Base-by-base conservation (phyloP, 768 basidiomycete genomes). In the Cystoderma amianthinum region DNA sequence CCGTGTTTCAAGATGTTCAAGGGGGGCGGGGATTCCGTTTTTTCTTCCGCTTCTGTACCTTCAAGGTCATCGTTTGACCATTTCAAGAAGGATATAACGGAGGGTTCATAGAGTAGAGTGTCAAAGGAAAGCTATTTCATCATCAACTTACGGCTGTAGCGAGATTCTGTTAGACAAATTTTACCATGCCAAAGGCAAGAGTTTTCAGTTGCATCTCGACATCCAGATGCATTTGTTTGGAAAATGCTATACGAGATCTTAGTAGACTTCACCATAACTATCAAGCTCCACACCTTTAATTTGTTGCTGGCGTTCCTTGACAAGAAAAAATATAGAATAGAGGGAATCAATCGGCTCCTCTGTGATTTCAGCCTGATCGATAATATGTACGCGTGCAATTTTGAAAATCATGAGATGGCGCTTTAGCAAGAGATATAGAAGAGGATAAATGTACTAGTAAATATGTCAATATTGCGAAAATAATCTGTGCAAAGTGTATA, bases 371-470 rank as follows among this genome's bases (percentile, higher is more conserved):
- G 18, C 24, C 30, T 17, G 32, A 13, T 19, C 44, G 5, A 32
- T 22, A 7, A 44, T 33, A 39, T 44, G 30, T 10, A 39, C 30
- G 15, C 38, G 36, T 38, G n/a, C 20, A 2, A 41, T 5, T 13
- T 21, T 46, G 18, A 54, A 41, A 12, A 55, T 41, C 4, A 39
- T 40, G 3, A 55, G 44, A 18, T 53, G 50, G 12, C 52, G 47
- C 7, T 39, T 22, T 19, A 57, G 37, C 3, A 53, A 15, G 2
- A 57, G 47, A 28, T 44, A 52, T 1, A 57, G 36, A 12, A 57
- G 22, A 2, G 56, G 56, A n/a, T 49, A 44, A 17, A 52, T 41
- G 39, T 45, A 51, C 55, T 57, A 22, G 19, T 21, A 9, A 36
- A 28, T 22, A 20, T 17, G 3, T 20, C 2, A 2, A 16, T 12